Base-by-base conservation (phyloP, 73 alveolate genomes). In the Loxodes magnus region DNA sequence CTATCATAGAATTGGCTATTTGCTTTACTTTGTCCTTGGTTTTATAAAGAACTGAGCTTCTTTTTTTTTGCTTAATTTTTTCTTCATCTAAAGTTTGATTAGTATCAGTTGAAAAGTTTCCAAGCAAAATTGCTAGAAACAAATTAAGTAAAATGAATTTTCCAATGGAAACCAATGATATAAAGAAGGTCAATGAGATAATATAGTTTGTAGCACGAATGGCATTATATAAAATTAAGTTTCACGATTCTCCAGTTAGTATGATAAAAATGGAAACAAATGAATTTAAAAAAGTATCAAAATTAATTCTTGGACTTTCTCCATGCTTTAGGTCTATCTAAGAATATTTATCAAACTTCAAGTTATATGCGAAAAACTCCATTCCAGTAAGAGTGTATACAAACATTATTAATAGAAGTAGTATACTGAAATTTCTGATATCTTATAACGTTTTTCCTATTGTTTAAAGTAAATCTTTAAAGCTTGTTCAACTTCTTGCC, bases 81-180 rank as follows among this genome's bases (percentile, higher is more conserved):
- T n/a, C n/a, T n/a, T n/a, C n/a, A n/a, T n/a, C n/a, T n/a, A n/a
- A n/a, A n/a, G n/a, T n/a, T n/a, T n/a, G n/a, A n/a, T n/a, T n/a
- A n/a, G 51, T 49, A 27, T 61, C 89, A 5, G 61, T 86, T 10
- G 84, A 77, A 46, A 92, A 92, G 2, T 90, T 54, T 63, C 89
- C 97, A 1, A 93, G 82, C 7, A 93, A 49, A 36, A 87, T 81
- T 25, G 98, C 94, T 35, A 87, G 68, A 74, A 93, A 93, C 36
- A 93, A 52, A 76, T 93, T 93, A 37, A 93, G 74, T 5, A 93
- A 73, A 21, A 89, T 87, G 56, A 65, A 89, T 61, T 90, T 89
- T 31, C 99, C 99, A 16, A 93, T 56, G 56, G 86, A 66, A 10
- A 93, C 84, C 98, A 97, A 93, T 9, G 85, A 69, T 17, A 89